A percentile compares a stretch with the other conserved stretches of the same genome.
These are phyloP conservation scores for Pythium vanterpoolii DNA, from an alignment of 352 stramenopile genomes.

Conservation along the genomic window DNA sequence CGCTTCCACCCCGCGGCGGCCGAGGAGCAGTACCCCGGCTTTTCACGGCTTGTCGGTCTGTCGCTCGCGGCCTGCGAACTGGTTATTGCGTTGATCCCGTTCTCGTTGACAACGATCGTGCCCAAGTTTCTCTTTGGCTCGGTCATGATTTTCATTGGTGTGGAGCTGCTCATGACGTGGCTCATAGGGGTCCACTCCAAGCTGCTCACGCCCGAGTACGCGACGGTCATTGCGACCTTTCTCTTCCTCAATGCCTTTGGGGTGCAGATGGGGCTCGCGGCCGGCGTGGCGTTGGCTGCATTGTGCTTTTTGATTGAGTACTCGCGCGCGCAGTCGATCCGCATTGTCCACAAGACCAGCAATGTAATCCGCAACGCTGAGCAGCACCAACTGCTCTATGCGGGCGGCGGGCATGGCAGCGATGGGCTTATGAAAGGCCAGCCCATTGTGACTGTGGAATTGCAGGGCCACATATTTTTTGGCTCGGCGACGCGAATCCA, in stretches of 20 bases:
- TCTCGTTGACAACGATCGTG: constrained; percentile 90
- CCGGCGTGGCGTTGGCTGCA: constrained; percentile 43
- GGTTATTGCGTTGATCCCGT: constrained; percentile 66
- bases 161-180: constrained; percentile 91
- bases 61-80: constrained; percentile 55
- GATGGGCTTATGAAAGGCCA: constrained; percentile 34
- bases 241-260: constrained; percentile 84
- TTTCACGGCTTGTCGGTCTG: constrained; percentile 65
- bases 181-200: constrained; percentile 58
- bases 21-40: constrained; percentile 37
- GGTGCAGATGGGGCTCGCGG: constrained; percentile 84
- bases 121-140: constrained; percentile 97
- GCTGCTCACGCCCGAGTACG: constrained; percentile 82
- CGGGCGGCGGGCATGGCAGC: constrained; percentile 1
- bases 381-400: constrained; percentile 50
- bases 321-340: constrained; percentile 56
- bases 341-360: constrained; percentile 55
- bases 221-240: constrained; percentile 91
- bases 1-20: constrained; percentile 46
- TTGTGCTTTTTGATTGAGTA: constrained; percentile 87
- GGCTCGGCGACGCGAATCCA: constrained; percentile 67
- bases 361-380: constrained; percentile 64
- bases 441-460: constrained; percentile 57
- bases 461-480: constrained; percentile 80
- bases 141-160: constrained; percentile 95